Percentiles rank a stretch among this genome's conserved stretches.
Evolutionary conservation across 2,329 filamentous ascomycete species (phyloP).

Genomic region (Diplocarpon rosae): DNA sequence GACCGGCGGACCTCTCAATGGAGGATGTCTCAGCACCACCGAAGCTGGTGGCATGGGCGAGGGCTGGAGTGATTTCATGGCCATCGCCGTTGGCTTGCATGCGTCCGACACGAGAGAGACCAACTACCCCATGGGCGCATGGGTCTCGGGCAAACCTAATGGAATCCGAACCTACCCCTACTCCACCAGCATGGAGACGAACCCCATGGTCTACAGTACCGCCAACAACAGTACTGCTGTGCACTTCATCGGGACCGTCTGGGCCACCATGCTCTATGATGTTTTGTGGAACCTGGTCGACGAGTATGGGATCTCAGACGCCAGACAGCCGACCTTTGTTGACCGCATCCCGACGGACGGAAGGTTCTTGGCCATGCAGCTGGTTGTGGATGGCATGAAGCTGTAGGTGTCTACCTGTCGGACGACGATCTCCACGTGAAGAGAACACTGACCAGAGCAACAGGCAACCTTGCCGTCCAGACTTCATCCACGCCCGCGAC

Average conservation of each 20-base stretch:
- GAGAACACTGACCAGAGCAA: neutral
- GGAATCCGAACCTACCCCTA: conserved; percentile 5
- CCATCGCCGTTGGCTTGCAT: conserved; percentile 3
- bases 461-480: conserved; percentile 2
- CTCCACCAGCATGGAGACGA: conserved; percentile 3
- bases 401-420: neutral
- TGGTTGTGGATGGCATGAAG: conserved; percentile 4
- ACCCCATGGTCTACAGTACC: conserved; percentile 4
- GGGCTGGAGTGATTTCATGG: conserved; percentile 6
- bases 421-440: too few species aligned
- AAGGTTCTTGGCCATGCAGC: conserved; percentile 4
- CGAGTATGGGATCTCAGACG: neutral
- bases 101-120: neutral
- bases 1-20: conserved; percentile 1
- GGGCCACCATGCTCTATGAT: conserved; percentile 5
- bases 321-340: neutral
- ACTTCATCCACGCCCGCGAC: conserved; percentile 3
- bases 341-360: conserved; percentile 3
- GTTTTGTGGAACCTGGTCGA: conserved; percentile 5
- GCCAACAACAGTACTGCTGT: conserved; percentile 1
- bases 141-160: neutral
- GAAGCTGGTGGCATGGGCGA: conserved; percentile 5
- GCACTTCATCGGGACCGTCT: conserved; percentile 4
- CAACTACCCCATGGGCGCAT: conserved; percentile 3
- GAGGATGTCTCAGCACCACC: conserved; percentile 1